These are phyloP conservation scores for Leccinum truebloodii DNA, from an alignment of 768 basidiomycete genomes.

Conservation along the genomic window DNA sequence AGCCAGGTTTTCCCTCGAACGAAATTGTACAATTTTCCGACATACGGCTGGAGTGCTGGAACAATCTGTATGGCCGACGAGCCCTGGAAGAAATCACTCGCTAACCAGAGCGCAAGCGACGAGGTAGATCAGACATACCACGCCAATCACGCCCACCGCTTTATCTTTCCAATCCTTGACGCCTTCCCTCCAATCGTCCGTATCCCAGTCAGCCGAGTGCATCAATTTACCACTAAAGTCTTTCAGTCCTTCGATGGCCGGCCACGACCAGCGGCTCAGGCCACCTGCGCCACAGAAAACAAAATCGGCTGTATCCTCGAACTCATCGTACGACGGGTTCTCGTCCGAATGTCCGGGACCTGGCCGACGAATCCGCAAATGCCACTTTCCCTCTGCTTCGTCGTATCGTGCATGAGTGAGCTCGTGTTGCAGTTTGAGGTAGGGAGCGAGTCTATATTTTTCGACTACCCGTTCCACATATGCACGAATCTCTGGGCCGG, in stretches of 20 bases:
- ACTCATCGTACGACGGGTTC: slow-evolving; percentile 26
- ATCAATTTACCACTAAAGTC: not conserved
- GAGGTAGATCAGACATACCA: not conserved
- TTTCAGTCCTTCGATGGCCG: not conserved
- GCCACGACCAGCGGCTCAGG: not conserved
- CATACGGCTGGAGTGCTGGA: not conserved
- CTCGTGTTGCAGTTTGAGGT: slow-evolving; percentile 58
- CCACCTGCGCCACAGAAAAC: not conserved
- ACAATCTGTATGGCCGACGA: not conserved
- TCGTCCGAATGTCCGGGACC: slow-evolving; percentile 11
- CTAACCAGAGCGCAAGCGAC: not conserved
- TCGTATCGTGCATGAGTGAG: slow-evolving; percentile 52
- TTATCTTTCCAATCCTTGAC: slow-evolving; percentile 52
- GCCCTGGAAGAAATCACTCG: not conserved
- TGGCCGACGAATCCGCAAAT: slow-evolving; percentile 45
- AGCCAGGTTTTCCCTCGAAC: not conserved
- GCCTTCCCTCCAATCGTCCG: slow-evolving; percentile 45
- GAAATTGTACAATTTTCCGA: not conserved
- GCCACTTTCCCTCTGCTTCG: slow-evolving; percentile 56
- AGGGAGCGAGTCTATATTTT: slow-evolving; percentile 53
- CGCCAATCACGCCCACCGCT: not conserved
- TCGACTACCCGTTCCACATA: slow-evolving; percentile 56
- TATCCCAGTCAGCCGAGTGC: slow-evolving; percentile 44
- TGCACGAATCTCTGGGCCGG: slow-evolving; percentile 57
- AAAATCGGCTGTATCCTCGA: not conserved